phyloP scores from a whole-genome alignment of 768 basidiomycete genomes.

The Phaffia australis region DNA sequence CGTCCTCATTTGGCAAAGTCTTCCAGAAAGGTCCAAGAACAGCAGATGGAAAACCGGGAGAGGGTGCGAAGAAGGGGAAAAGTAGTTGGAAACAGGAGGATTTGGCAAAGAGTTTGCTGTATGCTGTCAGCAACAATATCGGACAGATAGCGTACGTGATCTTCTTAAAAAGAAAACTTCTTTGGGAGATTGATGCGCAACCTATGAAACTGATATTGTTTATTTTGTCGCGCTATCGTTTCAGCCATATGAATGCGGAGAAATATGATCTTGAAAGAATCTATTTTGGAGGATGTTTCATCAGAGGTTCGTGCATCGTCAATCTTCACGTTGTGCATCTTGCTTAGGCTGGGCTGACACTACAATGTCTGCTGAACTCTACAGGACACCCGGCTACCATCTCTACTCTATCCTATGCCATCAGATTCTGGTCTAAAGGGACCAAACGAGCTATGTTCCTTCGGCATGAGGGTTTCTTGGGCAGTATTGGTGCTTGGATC shows the following conservation, averaged over 20 bases:
- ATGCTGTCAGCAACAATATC: conserved; percentile 97
- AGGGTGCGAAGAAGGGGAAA: conserved; percentile 51
- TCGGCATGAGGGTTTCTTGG: conserved; percentile 96
- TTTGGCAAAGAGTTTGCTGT: conserved; percentile 84
- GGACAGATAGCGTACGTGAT: conserved; percentile 93
- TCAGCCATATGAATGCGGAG: conserved; percentile 97
- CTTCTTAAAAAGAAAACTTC: background rate
- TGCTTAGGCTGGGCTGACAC: background rate
- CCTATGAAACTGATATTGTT: background rate
- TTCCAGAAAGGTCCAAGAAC: conserved; percentile 57
- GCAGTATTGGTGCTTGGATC: conserved; percentile 94
- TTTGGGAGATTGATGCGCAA: background rate
- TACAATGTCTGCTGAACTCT: background rate
- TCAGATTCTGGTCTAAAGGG: conserved; percentile 98
- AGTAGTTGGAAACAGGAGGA: conserved; percentile 76
- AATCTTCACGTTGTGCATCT: background rate
- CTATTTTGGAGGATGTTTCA: conserved; percentile 98
- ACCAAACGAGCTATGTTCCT: conserved; percentile 92
- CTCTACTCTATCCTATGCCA: conserved; percentile 93
- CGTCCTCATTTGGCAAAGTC: conserved; percentile 96
- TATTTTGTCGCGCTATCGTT: background rate
- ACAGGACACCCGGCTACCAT: conserved; percentile 93
- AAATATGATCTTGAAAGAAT: conserved; percentile 94
- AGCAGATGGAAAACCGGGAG: conserved; percentile 22
- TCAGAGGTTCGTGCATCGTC: conserved; percentile 57